Base-by-base conservation (phyloP, 75 land plant species). In the Pinus albicaulis region DNA sequence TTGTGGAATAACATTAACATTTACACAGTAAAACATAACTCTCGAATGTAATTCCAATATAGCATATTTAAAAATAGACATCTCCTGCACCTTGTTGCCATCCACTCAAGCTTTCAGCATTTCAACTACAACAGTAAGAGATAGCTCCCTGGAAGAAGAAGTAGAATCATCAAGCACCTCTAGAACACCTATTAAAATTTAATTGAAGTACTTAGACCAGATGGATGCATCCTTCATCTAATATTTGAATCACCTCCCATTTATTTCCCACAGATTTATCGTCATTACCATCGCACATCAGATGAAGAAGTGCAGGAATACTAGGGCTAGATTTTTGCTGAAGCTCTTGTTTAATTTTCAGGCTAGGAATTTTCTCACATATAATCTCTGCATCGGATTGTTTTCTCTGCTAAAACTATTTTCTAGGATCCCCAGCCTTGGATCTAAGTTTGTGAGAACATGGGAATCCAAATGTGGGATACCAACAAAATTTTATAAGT, bases 131-230 rank as follows among this genome's bases (percentile, higher is more conserved):
- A n/a, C n/a, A n/a, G n/a, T n/a, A n/a, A n/a, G n/a, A n/a, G n/a
- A n/a, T n/a, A n/a, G n/a, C n/a, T n/a, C n/a, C n/a, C n/a, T n/a
- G n/a, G n/a, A n/a, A n/a, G n/a, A n/a, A n/a, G n/a, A n/a, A n/a
- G n/a, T n/a, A n/a, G n/a, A n/a, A n/a, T n/a, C n/a, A n/a, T n/a
- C n/a, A n/a, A n/a, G n/a, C n/a, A n/a, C n/a, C n/a, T n/a, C n/a
- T n/a, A n/a, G n/a, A n/a, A n/a, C n/a, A n/a, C n/a, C n/a, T n/a
- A n/a, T n/a, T n/a, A n/a, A n/a, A n/a, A n/a, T n/a, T n/a, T n/a
- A n/a, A n/a, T n/a, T n/a, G n/a, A n/a, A n/a, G n/a, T n/a, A n/a
- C 99, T 92, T 92, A 60, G 85, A 85, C 98, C 98, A 98, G 20
- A 93, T 64, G 16, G 98, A 78, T 14, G 81, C 57, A 74, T 92